Base-by-base conservation (phyloP, 305 asterid genomes). In the Lippia alba region DNA sequence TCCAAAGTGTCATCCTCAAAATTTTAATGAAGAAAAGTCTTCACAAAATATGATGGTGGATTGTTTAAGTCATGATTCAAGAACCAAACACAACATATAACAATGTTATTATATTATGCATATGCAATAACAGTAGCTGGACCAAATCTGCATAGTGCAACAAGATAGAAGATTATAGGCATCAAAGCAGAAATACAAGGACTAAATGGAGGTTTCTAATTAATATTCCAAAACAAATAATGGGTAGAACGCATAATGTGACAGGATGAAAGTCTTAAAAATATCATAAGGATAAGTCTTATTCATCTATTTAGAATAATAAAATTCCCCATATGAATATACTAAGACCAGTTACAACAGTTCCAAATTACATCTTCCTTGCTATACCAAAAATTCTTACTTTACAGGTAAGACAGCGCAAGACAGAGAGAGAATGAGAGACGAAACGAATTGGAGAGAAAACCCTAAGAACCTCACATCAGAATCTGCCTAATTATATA, bases 261-360 rank as follows among this genome's bases (percentile, higher is more conserved):
- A 36, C 39, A 59, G 48, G 19, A 66, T 8, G 4, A 51, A 46
- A 71, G 20, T 63, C 49, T 11, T 11, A 3, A 44, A 44, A 44
- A 8, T 6, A 5, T 44, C 10, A 8, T 8, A 50, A 12, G 0
- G n/a, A 9, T 41, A 41, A 15, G 46, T 56, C 46, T 40, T 40
- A 14, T 39, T 8, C 17, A 34, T 49, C 75, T 4, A 67, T 60
- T 24, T 51, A 61, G 67, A 72, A 68, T 8, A 66, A 53, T 74
- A 62, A 53, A 71, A 56, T 56, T 73, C 60, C 76, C 75, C 61
- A 76, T 75, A 75, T 41, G 70, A 79, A 71, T 72, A 71, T 56
- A 60, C 57, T 75, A 63, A 44, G 75, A 76, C 79, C 81, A 70
- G 70, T 77, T 73, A 80, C 82, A 80, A 80, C 78, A 80, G 77